These are phyloP conservation scores for Umbellularia californica DNA, from an alignment of 164 flowering plant genomes.

Conservation along the genomic window DNA sequence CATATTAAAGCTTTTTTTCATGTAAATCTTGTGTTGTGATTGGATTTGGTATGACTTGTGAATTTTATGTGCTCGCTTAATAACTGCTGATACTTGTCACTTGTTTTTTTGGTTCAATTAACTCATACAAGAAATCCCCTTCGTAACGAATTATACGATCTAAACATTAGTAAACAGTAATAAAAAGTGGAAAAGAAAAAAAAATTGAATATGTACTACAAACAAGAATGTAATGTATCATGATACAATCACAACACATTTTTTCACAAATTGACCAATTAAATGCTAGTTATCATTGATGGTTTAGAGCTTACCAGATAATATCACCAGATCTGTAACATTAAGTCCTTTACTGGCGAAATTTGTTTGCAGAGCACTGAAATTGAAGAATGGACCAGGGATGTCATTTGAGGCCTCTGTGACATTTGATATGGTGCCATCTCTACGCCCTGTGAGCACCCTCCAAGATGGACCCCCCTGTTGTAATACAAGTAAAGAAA, in stretches of 20 bases:
- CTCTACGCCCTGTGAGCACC: conserved; percentile 89
- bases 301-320: conserved; percentile 51
- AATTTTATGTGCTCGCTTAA: too few species aligned
- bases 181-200: background rate
- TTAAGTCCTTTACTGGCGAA: conserved; percentile 64
- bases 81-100: too few species aligned
- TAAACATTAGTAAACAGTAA: too few species aligned
- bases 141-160: too few species aligned
- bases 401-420: conserved; percentile 54
- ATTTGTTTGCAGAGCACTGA: conserved; percentile 38
- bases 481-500: conserved; percentile 5
- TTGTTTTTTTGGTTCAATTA: too few species aligned
- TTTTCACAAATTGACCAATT: background rate
- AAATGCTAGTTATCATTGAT: background rate
- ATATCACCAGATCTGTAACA: conserved; percentile 62
- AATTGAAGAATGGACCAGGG: conserved; percentile 62
- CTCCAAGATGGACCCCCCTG: conserved; percentile 62
- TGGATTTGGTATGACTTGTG: too few species aligned
- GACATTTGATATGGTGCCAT: conserved; percentile 54
- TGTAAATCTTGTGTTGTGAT: too few species aligned
- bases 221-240: background rate
- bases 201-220: background rate
- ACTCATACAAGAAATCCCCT: too few species aligned
- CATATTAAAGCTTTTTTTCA: too few species aligned
- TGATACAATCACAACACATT: background rate